Conservation (phyloP, 2,329 filamentous ascomycete species). For the Metarhizium brunneum region DNA sequence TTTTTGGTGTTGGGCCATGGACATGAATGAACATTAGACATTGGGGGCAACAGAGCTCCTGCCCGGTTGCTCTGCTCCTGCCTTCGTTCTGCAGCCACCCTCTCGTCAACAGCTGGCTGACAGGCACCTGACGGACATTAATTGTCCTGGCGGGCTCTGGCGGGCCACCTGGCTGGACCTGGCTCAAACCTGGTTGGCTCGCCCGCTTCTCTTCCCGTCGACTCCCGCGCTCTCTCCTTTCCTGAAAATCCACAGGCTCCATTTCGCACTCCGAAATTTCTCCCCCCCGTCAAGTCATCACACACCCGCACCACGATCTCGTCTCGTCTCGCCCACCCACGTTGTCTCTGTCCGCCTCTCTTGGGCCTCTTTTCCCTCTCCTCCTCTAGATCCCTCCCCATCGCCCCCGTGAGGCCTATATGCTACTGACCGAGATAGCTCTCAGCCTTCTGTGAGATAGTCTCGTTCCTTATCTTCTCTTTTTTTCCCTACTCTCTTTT, state of each 20-base stretch:
- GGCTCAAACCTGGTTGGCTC: constrained; percentile 1
- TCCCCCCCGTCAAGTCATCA: constrained; percentile 6
- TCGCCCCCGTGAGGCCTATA: constrained; percentile 3
- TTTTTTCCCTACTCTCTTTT: not conserved
- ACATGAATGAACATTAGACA: too few relatives aligned
- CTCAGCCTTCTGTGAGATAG: constrained; percentile 1
- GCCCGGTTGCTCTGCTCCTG: not conserved
- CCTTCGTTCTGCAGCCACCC: not conserved
- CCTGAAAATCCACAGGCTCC: constrained; percentile 5
- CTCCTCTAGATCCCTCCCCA: not conserved
- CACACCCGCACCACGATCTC: constrained; percentile 8
- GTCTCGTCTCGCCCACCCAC: constrained; percentile 10
- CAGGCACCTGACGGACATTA: not conserved
- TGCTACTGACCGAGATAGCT: not conserved
- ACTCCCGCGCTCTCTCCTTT: constrained; percentile 11
- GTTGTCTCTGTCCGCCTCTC: constrained; percentile 6
- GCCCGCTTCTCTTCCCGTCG: constrained; percentile 8
- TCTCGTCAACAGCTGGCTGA: constrained; percentile 1
- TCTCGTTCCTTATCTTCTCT: constrained; percentile 1
- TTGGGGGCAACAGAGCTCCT: not conserved
- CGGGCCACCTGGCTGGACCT: not conserved
- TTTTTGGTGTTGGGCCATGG: not conserved
- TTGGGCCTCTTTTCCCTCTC: constrained; percentile 4
- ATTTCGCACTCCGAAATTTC: constrained; percentile 13
- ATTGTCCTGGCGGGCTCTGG: not conserved